Evolutionary conservation across 805 yeast genomes (phyloP).

Genomic region (Schizosaccharomyces japonicus): DNA sequence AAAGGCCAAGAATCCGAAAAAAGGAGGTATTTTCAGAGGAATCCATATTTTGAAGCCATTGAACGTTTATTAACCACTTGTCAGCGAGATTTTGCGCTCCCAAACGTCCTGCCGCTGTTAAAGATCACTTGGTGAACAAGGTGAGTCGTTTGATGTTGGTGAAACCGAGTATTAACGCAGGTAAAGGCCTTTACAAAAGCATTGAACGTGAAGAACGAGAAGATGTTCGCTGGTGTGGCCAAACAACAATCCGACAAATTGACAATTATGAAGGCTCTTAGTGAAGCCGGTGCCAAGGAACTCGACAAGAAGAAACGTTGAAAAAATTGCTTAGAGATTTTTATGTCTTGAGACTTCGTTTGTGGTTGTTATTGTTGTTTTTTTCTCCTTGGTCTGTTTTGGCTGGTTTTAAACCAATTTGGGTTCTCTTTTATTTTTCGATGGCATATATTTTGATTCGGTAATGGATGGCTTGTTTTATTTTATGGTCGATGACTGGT

Average conservation of each 20-base stretch:
- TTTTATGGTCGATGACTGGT: too few relatives aligned
- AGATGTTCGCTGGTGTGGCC: not conserved
- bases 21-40: not conserved
- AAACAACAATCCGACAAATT: not conserved
- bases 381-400: too few relatives aligned
- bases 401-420: too few relatives aligned
- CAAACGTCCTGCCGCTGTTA: not conserved
- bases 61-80: not conserved
- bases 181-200: not conserved
- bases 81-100: not conserved
- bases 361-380: too few relatives aligned
- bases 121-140: not conserved
- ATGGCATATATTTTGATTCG: too few relatives aligned
- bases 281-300: not conserved
- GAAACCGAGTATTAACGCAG: not conserved
- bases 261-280: not conserved
- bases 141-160: not conserved
- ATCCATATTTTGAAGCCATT: not conserved
- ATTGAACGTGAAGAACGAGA: not conserved
- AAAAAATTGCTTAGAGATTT: too few relatives aligned
- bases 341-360: too few relatives aligned
- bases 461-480: too few relatives aligned
- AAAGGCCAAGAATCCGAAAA: slow-evolving; percentile 1
- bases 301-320: not conserved
- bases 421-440: too few relatives aligned